Conservation (phyloP, 129 eudicot genomes). For the Smallanthus sonchifolius region DNA sequence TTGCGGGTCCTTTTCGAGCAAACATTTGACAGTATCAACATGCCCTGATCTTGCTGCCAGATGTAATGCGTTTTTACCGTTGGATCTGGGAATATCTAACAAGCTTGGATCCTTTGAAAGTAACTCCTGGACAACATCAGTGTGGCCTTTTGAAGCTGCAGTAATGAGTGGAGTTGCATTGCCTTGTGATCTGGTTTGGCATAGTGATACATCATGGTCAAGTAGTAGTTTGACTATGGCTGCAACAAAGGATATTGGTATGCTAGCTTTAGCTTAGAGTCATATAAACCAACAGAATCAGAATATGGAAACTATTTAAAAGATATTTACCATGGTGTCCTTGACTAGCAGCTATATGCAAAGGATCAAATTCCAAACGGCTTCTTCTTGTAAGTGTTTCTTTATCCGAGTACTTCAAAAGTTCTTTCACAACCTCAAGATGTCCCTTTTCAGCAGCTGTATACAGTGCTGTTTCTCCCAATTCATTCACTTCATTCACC, state of each 20-base stretch:
- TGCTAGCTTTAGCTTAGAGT: background rate
- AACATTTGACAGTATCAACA: constrained; percentile 51
- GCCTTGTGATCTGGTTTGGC: constrained; percentile 54
- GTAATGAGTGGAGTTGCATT: constrained; percentile 67
- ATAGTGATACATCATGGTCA: constrained; percentile 51
- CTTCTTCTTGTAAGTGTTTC: constrained; percentile 46
- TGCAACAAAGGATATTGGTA: constrained; percentile 31
- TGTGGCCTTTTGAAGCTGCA: constrained; percentile 74
- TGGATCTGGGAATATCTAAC: constrained; percentile 47
- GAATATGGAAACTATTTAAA: background rate
- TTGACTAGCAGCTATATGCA: constrained; percentile 72
- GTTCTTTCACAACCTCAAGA: constrained; percentile 65
- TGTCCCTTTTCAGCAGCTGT: constrained; percentile 70
- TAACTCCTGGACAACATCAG: constrained; percentile 56
- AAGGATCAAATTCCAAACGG: constrained; percentile 53
- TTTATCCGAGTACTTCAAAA: constrained; percentile 56
- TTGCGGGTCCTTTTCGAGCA: constrained; percentile 60
- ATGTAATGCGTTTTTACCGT: constrained; percentile 76
- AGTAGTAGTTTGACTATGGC: constrained; percentile 65
- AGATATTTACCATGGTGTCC: constrained; percentile 67
- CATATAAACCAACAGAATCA: background rate
- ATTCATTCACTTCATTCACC: constrained; percentile 62
- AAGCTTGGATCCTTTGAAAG: constrained; percentile 52
- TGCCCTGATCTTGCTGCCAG: constrained; percentile 74
- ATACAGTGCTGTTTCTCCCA: constrained; percentile 61